These are phyloP conservation scores for Mycotypha africana DNA, from an alignment of 371 early-diverging fungal species.

Conservation along the genomic window DNA sequence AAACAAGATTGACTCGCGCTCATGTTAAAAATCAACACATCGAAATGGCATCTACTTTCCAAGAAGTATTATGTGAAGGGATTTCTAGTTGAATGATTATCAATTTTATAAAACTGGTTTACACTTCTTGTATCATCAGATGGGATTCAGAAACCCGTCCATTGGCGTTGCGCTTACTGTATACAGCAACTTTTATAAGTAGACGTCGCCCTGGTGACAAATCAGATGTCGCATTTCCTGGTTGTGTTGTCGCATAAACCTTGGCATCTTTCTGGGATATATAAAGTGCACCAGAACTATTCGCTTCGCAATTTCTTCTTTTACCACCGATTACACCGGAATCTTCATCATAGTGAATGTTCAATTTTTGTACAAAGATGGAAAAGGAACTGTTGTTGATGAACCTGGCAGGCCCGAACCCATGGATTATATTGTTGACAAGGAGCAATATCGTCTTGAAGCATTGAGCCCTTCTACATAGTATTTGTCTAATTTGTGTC, in stretches of 20 bases:
- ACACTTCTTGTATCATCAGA: too few relatives aligned
- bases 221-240: conserved; percentile 6
- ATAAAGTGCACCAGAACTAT: conserved; percentile 6
- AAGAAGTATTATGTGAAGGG: too few relatives aligned
- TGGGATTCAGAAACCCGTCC: too few relatives aligned
- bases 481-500: conserved; percentile 4
- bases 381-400: conserved; percentile 7
- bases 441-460: conserved; percentile 12
- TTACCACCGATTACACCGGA: conserved; percentile 3
- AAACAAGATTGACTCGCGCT: too few relatives aligned
- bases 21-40: too few relatives aligned
- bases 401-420: conserved; percentile 7
- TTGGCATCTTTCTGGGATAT: conserved; percentile 8
- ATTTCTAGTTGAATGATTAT: too few relatives aligned
- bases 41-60: too few relatives aligned
- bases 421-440: conserved; percentile 17
- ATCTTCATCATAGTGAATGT: conserved; percentile 1
- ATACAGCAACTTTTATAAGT: conserved; percentile 7
- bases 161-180: too few relatives aligned
- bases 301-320: conserved; percentile 1
- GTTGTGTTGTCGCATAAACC: conserved; percentile 4
- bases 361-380: conserved; percentile 9
- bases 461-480: conserved; percentile 10
- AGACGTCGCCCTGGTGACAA: conserved; percentile 3
- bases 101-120: too few relatives aligned